Evolutionary conservation across 768 basidiomycete genomes (phyloP), one percentile per base, ranked within the genome.

Genomic region (Pulveroboletus sp.): DNA sequence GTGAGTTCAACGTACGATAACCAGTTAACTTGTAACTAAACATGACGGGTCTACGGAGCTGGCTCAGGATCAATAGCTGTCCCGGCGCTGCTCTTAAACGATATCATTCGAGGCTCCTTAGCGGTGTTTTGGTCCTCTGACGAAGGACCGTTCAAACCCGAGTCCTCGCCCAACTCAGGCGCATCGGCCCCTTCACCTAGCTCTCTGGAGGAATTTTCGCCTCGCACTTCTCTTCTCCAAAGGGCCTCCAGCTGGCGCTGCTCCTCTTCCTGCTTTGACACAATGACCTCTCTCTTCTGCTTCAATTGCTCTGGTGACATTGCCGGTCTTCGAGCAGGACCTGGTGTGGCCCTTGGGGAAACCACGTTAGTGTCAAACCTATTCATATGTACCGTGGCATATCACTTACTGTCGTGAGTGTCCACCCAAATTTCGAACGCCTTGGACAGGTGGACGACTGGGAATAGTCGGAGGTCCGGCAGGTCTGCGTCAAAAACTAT

Each of bases 241-340:
- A 43, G 24, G 21, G 35, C 41, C 14, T 42, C 45, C 17, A 63
- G 43, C 31, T 60, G 12, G 6, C 37, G 51, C 30, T 53, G 46
- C 39, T 61, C 61, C 0, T 43, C 48, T 46, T 47, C 42, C 37
- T 57, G 60, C 30, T 27, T 61, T 1, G 46, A 33, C 17, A 63
- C 8, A 1, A 57, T 60, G 3, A 38, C 50, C 10, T 46, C 35
- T 39, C 51, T 51, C n/a, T 15, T 59, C 31, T 15, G 39, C 38
- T 35, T 53, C 39, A 57, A 1, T 8, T 53, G 15, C 17, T 45
- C 50, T 1, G 47, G 50, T 17, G 52, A 50, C 12, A 47, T 24
- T 15, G 7, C 8, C 27, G 48, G 50, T 39, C 35, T 43, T 15
- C 7, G 43, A 28, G 30, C 28, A 33, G 35, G 44, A 11, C 12